A percentile compares a stretch with the other conserved stretches of the same genome.
Conservation (phyloP, 1,284 basidiomycete species). For the Heterobasidion parviporum region DNA sequence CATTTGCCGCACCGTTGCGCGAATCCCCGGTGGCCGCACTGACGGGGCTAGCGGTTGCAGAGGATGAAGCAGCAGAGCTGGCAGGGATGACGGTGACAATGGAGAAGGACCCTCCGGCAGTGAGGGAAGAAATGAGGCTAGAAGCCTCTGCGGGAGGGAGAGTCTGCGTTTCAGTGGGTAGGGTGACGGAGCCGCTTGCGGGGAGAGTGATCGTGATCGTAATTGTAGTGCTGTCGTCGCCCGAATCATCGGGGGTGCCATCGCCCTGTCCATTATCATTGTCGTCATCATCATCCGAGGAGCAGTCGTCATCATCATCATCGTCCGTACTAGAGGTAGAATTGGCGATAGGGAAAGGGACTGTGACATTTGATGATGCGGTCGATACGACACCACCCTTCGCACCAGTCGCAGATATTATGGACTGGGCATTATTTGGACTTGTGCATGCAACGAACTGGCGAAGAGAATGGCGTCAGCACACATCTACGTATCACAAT, state of each 20-base stretch:
- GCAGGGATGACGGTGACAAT: neutral
- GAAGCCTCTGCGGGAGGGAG: conserved; percentile 33
- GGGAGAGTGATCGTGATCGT: conserved; percentile 21
- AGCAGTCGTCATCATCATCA: conserved; percentile 2
- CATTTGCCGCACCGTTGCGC: neutral
- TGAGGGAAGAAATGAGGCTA: conserved; percentile 29
- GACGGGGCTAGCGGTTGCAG: neutral
- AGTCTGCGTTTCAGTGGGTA: conserved; percentile 25
- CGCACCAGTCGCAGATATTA: conserved; percentile 36
- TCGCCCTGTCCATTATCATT: neutral
- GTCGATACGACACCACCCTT: conserved; percentile 27
- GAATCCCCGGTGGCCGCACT: neutral
- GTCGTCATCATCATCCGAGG: neutral
- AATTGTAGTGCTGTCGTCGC: neutral
- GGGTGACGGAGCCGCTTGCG: conserved; percentile 19
- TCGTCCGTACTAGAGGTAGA: neutral
- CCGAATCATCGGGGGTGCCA: neutral
- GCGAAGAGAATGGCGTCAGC: neutral
- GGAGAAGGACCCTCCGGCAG: conserved; percentile 8
- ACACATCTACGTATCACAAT: neutral
- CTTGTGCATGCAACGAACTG: conserved; percentile 41
- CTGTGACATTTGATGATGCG: conserved; percentile 12
- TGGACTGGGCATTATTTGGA: conserved; percentile 11
- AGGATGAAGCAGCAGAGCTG: neutral
- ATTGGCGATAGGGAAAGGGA: conserved; percentile 15